These are phyloP conservation scores for Penicillium cosmopolitanum DNA, from an alignment of 495 filamentous ascomycete species.

Conservation along the genomic window DNA sequence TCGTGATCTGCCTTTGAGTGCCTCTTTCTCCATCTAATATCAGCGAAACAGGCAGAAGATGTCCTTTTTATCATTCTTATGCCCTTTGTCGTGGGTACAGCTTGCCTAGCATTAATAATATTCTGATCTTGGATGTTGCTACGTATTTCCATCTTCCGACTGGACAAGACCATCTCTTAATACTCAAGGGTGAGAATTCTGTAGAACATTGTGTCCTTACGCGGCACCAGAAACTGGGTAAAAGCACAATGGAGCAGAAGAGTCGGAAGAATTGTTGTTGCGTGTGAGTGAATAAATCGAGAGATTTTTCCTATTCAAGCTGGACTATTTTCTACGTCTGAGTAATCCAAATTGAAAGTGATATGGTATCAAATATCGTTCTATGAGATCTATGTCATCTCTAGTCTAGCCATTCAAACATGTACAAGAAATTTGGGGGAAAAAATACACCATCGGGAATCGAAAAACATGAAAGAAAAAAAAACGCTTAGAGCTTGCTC, in stretches of 20 bases:
- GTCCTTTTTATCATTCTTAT: no score
- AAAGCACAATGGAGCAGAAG: no score
- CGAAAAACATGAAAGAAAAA: neutral
- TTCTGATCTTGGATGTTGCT: no score
- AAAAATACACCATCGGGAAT: conserved; percentile 17
- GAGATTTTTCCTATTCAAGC: no score
- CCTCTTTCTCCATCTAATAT: conserved; percentile 11
- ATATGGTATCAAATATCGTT: conserved; percentile 5
- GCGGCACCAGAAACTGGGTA: no score
- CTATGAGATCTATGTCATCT: conserved; percentile 22
- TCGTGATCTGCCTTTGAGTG: conserved; percentile 23
- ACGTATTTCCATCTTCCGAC: no score
- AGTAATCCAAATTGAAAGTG: neutral
- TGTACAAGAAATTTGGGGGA: conserved; percentile 9
- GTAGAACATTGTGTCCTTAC: no score
- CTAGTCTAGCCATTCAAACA: conserved; percentile 13
- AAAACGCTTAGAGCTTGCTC: conserved; percentile 42
- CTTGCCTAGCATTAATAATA: neutral
- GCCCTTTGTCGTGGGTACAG: neutral
- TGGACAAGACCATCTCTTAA: no score
- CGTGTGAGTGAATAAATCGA: no score
- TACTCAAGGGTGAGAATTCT: no score
- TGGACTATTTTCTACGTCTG: no score
- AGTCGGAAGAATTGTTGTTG: no score
- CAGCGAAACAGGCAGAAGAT: neutral